phyloP scores from a whole-genome alignment of 345 rosid species.

The Erodium maritimum region DNA sequence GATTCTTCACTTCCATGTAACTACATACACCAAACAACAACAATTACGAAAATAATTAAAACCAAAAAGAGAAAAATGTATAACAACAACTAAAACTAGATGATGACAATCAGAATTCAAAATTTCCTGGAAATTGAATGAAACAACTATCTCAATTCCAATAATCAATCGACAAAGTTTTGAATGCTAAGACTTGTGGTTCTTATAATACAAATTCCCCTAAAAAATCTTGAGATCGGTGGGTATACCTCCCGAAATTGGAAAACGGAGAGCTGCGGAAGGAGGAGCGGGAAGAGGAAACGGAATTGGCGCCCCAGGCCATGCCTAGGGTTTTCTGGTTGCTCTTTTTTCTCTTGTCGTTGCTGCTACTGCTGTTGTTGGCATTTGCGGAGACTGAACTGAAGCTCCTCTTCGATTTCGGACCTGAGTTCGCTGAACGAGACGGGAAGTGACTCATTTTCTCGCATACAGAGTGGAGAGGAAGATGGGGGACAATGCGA shows the following conservation, averaged over 20 bases:
- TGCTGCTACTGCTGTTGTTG: constrained; percentile 16
- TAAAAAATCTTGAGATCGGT: background rate
- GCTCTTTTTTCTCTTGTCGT: constrained; percentile 12
- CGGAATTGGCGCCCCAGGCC: constrained; percentile 81
- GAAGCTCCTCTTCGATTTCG: constrained; percentile 48
- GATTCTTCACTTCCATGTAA: constrained; percentile 73
- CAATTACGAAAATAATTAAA: background rate
- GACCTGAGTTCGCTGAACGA: constrained; percentile 31
- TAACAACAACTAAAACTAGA: background rate
- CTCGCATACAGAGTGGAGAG: constrained; percentile 9
- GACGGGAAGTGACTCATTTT: constrained; percentile 36
- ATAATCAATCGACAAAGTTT: background rate
- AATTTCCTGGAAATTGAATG: background rate
- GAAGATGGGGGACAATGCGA: constrained; percentile 13
- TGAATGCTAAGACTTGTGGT: background rate
- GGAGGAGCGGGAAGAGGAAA: constrained; percentile 62
- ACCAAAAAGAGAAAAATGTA: too few species aligned
- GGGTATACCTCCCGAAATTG: constrained; percentile 58
- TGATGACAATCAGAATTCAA: background rate
- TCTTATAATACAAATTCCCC: too few species aligned
- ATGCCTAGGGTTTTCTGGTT: constrained; percentile 86
- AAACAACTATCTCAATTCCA: background rate
- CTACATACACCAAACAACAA: constrained; percentile 23
- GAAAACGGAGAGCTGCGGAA: constrained; percentile 64
- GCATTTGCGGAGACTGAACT: constrained; percentile 32